Percentiles rank a stretch among this genome's conserved stretches.
These are phyloP conservation scores for Leccinum subatratum DNA, from an alignment of 1,284 basidiomycete genomes.

Conservation along the genomic window DNA sequence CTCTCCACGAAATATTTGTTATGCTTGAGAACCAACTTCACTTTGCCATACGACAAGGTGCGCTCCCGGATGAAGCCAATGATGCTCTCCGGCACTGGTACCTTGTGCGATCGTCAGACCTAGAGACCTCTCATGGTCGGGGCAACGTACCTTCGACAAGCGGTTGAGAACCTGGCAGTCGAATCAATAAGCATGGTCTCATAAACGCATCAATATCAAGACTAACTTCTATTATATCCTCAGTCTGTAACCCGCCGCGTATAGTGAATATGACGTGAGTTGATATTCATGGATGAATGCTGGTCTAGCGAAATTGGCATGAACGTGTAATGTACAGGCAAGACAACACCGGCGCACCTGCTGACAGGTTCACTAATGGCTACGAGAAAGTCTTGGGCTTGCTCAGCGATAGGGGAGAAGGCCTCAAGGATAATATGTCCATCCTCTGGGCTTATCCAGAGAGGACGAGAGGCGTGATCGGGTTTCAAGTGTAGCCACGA, in stretches of 20 bases:
- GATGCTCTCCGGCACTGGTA: conserved; percentile 84
- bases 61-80: conserved; percentile 82
- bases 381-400: conserved; percentile 97
- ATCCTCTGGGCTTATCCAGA: conserved; percentile 93
- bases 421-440: conserved; percentile 95
- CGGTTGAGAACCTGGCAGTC: conserved; percentile 70
- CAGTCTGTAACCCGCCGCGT: conserved; percentile 95
- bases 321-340: conserved; percentile 30
- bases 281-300: conserved; percentile 99
- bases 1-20: conserved; percentile 96
- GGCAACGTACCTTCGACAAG: conserved; percentile 67
- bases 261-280: conserved; percentile 94
- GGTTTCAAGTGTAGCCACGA: conserved; percentile 80
- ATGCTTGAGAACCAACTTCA: conserved; percentile 94
- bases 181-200: conserved; percentile 12
- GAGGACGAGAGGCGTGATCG: conserved; percentile 84
- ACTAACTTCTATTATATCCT: conserved; percentile 96
- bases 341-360: conserved; percentile 57
- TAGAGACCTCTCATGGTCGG: not conserved
- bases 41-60: conserved; percentile 92
- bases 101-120: conserved; percentile 41
- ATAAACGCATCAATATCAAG: conserved; percentile 21
- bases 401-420: conserved; percentile 94
- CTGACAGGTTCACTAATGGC: conserved; percentile 99
- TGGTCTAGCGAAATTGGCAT: conserved; percentile 57